Percentiles rank a stretch among this genome's conserved stretches.
Evolutionary conservation across 768 basidiomycete genomes (phyloP).

Genomic region (Grammothele lineata): DNA sequence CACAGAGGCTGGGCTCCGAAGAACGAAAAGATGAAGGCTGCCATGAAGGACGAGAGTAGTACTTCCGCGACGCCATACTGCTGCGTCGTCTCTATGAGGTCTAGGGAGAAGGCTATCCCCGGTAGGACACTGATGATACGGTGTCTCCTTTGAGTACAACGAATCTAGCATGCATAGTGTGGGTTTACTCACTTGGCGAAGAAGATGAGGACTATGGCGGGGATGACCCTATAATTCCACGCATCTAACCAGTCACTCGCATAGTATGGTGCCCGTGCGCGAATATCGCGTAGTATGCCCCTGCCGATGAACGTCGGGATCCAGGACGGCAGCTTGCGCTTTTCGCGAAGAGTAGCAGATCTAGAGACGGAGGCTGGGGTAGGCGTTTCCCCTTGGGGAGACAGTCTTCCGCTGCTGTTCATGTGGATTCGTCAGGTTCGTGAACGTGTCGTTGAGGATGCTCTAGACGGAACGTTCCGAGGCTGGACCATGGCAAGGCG

Average conservation of each 20-base stretch:
- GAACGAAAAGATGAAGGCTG: conserved; percentile 81
- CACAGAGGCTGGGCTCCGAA: conserved; percentile 89
- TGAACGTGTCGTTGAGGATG: no score
- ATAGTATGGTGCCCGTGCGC: conserved; percentile 74
- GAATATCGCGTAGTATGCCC: conserved; percentile 71
- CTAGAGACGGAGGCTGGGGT: conserved; percentile 4
- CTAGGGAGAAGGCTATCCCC: conserved; percentile 87
- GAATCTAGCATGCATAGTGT: no score
- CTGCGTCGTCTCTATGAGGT: conserved; percentile 86
- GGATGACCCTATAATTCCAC: conserved; percentile 87
- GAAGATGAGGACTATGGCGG: conserved; percentile 81
- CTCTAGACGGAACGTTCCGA: no score
- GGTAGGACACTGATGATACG: conserved; percentile 63
- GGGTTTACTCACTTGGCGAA: conserved; percentile 75
- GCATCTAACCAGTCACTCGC: conserved; percentile 86
- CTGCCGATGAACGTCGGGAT: conserved; percentile 28
- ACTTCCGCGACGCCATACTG: conserved; percentile 91
- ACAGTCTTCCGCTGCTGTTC: neutral
- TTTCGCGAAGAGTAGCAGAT: conserved; percentile 8
- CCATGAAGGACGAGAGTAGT: conserved; percentile 80
- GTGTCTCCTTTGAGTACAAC: neutral
- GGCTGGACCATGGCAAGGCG: no score
- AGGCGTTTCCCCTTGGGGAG: no score
- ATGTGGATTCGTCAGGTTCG: no score
- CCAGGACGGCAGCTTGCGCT: neutral